Evolutionary conservation across 257 asterid species (phyloP).

Genomic region (Penstemon barbatus): DNA sequence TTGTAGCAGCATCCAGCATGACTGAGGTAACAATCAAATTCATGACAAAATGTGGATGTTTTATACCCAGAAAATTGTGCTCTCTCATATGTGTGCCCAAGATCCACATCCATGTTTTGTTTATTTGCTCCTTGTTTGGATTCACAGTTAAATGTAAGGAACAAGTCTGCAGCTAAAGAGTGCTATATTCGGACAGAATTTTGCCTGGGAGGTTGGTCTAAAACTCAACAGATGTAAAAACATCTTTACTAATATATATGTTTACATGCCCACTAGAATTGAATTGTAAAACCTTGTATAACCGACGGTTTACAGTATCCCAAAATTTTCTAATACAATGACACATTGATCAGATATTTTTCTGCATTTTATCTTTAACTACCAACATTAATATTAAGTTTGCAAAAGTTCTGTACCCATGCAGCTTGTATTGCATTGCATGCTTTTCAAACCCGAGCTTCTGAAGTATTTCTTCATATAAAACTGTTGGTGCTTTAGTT

Average conservation of each 20-base stretch:
- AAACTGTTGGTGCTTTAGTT: constrained; percentile 14
- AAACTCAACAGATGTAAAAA: constrained; percentile 22
- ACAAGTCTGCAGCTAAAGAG: constrained; percentile 95
- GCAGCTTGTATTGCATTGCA: not conserved
- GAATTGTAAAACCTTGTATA: constrained; percentile 3
- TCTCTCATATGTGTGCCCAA: constrained; percentile 12
- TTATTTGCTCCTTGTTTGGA: constrained; percentile 29
- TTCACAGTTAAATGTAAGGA: constrained; percentile 80
- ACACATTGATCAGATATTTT: constrained; percentile 13
- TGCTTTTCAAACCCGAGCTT: constrained; percentile 15
- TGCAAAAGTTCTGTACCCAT: not conserved
- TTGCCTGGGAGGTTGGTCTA: constrained; percentile 82
- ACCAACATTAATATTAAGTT: constrained; percentile 4
- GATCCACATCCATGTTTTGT: constrained; percentile 28
- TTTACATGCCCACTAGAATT: constrained; percentile 9
- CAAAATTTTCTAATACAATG: constrained; percentile 7
- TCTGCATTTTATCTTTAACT: constrained; percentile 29
- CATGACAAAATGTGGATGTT: no score
- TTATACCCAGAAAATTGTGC: not conserved
- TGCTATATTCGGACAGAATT: constrained; percentile 82
- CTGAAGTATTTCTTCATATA: not conserved
- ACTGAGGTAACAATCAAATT: no score
- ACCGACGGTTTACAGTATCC: constrained; percentile 14
- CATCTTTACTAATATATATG: constrained; percentile 19
- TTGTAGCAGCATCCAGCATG: no score